Evolutionary conservation across 495 filamentous ascomycete genomes (phyloP), one percentile per base, ranked within the genome.

Genomic region (Trichoderma parareesei): DNA sequence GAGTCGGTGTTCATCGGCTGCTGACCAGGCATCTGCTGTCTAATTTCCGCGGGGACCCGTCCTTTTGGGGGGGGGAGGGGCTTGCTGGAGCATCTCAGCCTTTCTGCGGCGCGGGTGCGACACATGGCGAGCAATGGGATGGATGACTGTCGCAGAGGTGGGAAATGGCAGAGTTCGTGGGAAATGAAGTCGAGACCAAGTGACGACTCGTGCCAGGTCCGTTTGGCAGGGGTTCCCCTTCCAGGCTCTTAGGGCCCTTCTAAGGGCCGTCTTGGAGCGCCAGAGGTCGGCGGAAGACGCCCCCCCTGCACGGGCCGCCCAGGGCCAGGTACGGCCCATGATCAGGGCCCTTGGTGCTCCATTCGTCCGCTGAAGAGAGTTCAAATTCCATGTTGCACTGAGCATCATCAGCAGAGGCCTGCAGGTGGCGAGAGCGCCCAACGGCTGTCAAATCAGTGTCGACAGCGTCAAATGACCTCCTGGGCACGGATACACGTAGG

Each of bases 31-130:
- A 37, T 57, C 27, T 27, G 53, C 18, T 11, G 20, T 57, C 53
- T 37, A 57, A 57, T 57, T 57, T 57, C 53, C 53, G 53, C 53
- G 20, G 53, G 8, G 53, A 57, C 53, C 53, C 53, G 53, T 57
- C 33, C 8, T 33, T 16, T 10, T 0, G 27, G 27, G 27, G 27
- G 2, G 27, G 27, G 27, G 27, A 27, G 53, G 33, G 53, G 53
- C 53, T 37, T 6, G 40, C 40, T 41, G 27, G 53, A 57, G 53
- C 53, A 35, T 33, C 53, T 57, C 53, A 37, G 33, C 53, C 33
- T 57, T 57, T 49, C 46, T 57, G 53, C 53, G 37, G 27, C 9
- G 53, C 53, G 53, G 27, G 9, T 35, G 53, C 53, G 18, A 33
- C 53, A 57, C 53, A 57, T 57, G 53, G 53, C 53, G 11, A 57